These are phyloP conservation scores for Physaria fendleri DNA, from an alignment of 345 rosid genomes.

Conservation along the genomic window DNA sequence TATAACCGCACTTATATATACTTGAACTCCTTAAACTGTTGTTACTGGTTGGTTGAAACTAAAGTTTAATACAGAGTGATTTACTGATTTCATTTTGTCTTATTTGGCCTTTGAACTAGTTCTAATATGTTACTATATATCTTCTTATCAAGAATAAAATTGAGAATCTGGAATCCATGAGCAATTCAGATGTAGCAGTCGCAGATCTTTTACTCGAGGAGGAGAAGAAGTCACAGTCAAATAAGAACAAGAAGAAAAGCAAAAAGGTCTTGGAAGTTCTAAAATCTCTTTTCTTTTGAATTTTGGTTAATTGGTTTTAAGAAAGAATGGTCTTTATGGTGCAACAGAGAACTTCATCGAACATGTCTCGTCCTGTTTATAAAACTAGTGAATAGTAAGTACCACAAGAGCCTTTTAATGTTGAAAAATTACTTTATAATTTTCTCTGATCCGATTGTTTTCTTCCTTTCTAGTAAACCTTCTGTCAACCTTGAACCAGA, in stretches of 20 bases:
- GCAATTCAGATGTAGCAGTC: neutral
- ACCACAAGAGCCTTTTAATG: neutral
- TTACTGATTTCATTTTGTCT: no score
- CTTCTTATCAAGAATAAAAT: neutral
- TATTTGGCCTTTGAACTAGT: no score
- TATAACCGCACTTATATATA: conserved; percentile 4
- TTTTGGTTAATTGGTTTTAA: conserved; percentile 8
- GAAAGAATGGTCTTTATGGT: conserved; percentile 4
- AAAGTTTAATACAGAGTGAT: neutral
- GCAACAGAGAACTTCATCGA: conserved; percentile 12
- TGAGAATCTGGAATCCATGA: neutral
- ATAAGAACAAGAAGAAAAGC: neutral
- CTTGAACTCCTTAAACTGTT: neutral
- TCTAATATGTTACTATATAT: no score
- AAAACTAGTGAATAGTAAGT: conserved; percentile 4
- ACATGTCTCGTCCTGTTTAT: neutral
- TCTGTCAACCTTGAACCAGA: neutral
- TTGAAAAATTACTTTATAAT: neutral
- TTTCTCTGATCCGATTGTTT: conserved; percentile 9
- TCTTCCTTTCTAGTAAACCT: neutral
- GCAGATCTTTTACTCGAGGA: neutral
- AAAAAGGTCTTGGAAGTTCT: neutral
- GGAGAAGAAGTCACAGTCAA: neutral
- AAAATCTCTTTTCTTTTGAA: neutral
- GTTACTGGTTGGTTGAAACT: neutral